Evolutionary conservation across 1,139 yeast genomes (phyloP).

Genomic region (Geotrichum candidum): DNA sequence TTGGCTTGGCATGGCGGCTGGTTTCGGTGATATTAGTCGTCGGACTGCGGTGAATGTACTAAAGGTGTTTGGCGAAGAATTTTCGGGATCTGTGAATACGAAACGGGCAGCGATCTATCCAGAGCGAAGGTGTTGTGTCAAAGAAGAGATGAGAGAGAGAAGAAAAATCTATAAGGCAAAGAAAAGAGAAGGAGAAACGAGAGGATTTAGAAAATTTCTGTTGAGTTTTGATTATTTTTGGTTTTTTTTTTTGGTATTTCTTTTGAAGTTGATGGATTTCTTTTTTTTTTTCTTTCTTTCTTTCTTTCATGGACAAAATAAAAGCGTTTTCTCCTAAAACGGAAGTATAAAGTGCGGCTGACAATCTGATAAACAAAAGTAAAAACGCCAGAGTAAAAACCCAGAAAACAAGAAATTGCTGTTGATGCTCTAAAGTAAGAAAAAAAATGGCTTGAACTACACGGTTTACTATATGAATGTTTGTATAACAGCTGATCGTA

Average conservation of each 20-base stretch:
- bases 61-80: not conserved
- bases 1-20: not conserved
- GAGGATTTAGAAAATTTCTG: no score
- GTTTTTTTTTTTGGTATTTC: no score
- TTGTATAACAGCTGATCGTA: no score
- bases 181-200: not conserved
- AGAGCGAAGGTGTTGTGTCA: not conserved
- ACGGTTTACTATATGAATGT: no score
- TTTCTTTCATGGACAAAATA: no score
- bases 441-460: not conserved
- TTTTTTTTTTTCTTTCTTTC: no score
- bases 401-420: no score
- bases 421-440: not conserved
- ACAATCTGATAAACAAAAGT: not conserved
- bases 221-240: no score
- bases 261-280: no score
- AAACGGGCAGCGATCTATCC: not conserved
- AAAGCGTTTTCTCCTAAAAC: not conserved
- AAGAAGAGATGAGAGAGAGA: no score
- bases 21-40: not conserved
- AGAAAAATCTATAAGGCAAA: not conserved
- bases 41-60: not conserved
- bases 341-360: not conserved
- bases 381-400: not conserved
- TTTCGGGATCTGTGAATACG: not conserved